Base-by-base conservation (phyloP, 148 eudicot genomes). In the Heliosperma pusillum region DNA sequence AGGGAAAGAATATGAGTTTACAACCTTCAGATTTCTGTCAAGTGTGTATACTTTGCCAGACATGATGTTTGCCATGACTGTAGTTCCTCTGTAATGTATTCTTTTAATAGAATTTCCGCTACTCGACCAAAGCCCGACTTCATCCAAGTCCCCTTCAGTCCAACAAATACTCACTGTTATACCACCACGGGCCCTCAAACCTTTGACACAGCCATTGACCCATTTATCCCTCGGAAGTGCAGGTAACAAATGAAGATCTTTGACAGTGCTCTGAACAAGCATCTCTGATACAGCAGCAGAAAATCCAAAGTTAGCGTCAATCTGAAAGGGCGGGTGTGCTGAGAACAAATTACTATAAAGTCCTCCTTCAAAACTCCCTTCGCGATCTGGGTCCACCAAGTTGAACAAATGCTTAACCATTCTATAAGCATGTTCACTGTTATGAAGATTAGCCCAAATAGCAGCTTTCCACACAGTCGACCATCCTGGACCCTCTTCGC, bases 311-410 rank as follows among this genome's bases (percentile, higher is more conserved):
- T 93, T 93, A 55, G 96, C 91, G 80, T 90, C 98, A 58, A 93
- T 93, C 79, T 93, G 98, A 77, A 93, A 90, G 74, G 96, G 96
- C 10, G 96, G 98, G 71, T 93, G 98, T 73, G 96, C 93, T 17
- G 96, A 75, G 77, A 93, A 89, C 67, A 93, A 77, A 77, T 93
- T 93, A 76, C 92, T 87, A 68, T 93, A 93, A 29, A 93, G 85
- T 12, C 98, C 98, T 74, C 98, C 98, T 86, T 88, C 89, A 68
- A 67, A 88, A 30, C 75, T 75, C 0, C 77, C 76, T 75, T 90
- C 92, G 12, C 76, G 88, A 63, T 86, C 86, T 58, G 93, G 93
- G 75, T 93, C 96, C 7, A 90, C 90, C 85, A 93, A 82, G 77
- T 82, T 82, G 57, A 93, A 83, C 80, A 93, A 61, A 85, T 89